Percentiles rank a stretch among this genome's conserved stretches.
Conservation (phyloP, 2,329 filamentous ascomycete species). For the Apiospora rasikravindrae region DNA sequence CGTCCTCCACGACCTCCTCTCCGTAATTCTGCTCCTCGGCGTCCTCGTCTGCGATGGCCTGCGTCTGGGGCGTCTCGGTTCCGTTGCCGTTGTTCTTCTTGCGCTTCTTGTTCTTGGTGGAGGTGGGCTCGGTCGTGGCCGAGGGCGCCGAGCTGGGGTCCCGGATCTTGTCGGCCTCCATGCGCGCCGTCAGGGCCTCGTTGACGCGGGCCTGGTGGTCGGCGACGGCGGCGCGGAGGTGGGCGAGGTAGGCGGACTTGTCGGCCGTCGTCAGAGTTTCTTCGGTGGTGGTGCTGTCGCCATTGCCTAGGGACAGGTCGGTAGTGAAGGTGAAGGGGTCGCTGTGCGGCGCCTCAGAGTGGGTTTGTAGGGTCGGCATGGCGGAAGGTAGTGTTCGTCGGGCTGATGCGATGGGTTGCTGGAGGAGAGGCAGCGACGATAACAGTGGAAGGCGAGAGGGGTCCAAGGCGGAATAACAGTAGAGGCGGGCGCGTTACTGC, state of each 20-base stretch:
- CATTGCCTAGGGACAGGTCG: background rate
- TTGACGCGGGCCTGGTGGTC: constrained; percentile 72
- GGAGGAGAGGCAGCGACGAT: background rate
- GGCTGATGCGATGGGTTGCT: background rate
- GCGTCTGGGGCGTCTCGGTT: background rate
- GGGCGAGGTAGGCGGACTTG: constrained; percentile 64
- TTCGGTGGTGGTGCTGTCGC: too few relatives aligned
- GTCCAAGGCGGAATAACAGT: background rate
- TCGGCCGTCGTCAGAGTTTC: constrained; percentile 32
- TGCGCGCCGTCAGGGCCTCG: constrained; percentile 71
- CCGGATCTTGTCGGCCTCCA: constrained; percentile 72
- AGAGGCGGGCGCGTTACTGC: too few relatives aligned
- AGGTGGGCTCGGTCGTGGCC: background rate
- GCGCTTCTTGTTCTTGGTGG: constrained; percentile 29
- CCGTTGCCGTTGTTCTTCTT: constrained; percentile 37
- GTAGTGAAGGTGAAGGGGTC: background rate
- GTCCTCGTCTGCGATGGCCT: constrained; percentile 47
- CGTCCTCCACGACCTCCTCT: constrained; percentile 76
- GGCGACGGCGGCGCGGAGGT: constrained; percentile 61
- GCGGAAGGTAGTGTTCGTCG: background rate
- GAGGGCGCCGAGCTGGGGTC: constrained; percentile 40
- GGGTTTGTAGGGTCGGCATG: constrained; percentile 4
- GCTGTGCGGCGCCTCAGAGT: constrained; percentile 9
- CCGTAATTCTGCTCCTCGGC: constrained; percentile 82
- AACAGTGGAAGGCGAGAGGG: background rate